Base-by-base conservation (phyloP, 495 filamentous ascomycete species). In the Beverwykella pulmonaria region DNA sequence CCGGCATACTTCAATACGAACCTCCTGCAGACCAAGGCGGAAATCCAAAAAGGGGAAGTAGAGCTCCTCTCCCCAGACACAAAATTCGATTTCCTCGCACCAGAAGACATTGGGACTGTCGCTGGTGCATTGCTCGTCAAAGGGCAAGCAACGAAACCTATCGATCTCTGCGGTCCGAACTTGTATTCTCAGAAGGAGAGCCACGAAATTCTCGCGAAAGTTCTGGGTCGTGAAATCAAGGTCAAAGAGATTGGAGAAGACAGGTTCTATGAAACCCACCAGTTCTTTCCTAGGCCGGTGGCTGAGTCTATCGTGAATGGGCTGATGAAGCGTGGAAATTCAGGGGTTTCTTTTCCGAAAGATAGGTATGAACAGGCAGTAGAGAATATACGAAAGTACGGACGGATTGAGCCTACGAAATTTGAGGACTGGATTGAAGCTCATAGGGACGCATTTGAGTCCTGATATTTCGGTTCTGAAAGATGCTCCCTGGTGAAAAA, bases 1-100 rank as follows among this genome's bases (percentile, higher is more conserved):
- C 68, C 68, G 3, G 68, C 54, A 41, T 46, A 15, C 27, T 70
- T 70, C 47, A 59, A 50, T 15, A 62, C 47, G 5, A 70, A 70
- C 47, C 26, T 67, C 15, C n/a, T 66, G 12, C 22, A 39, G 26
- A 34, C 61, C 20, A 50, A 25, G n/a, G 39, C 26, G 12, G 53
- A 34, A 3, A 67, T 70, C 39, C 15, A 44, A 4, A 53, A 32
- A 22, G 68, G 68, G 1, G 27, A 67, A 25, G 49, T 66, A 1
- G 15, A 36, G 36, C 6, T 52, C 3, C 41, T 52, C 20, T n/a
- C 1, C 20, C 54, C 30, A 25, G 15, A 19, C 29, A 14, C 17
- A 7, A 3, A 15, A 3, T 44, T 44, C 39, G 57, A 60, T n/a
- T 60, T 47, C 23, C 20, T 60, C 44, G 57, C 44, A 39, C 34